Evolutionary conservation across 352 stramenopile genomes (phyloP).

Genomic region (Elongisporangium undulatum): DNA sequence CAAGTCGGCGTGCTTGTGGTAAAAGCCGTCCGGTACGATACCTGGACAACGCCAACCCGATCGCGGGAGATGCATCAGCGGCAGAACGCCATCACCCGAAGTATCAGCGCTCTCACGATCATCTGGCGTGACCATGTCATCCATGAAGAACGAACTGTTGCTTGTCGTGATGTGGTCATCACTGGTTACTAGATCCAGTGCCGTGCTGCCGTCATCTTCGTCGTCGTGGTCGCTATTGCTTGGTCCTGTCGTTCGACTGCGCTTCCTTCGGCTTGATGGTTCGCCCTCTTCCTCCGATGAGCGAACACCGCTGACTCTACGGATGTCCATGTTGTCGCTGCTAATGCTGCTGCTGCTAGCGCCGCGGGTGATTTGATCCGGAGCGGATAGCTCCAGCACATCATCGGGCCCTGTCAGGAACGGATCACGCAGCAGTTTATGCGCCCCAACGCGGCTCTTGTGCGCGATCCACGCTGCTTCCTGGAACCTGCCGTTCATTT

Average conservation of each 20-base stretch:
- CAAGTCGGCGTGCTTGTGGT: slow-evolving; percentile 38
- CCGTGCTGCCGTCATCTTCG: slow-evolving; percentile 12
- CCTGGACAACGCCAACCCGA: slow-evolving; percentile 58
- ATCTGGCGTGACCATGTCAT: slow-evolving; percentile 8
- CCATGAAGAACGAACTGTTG: slow-evolving; percentile 20
- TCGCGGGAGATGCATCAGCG: slow-evolving; percentile 34
- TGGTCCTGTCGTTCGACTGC: slow-evolving; percentile 10
- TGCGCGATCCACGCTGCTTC: slow-evolving; percentile 63
- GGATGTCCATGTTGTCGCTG: background rate
- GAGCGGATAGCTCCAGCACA: background rate
- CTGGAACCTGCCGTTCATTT: slow-evolving; percentile 67
- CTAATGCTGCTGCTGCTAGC: background rate
- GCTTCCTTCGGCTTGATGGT: slow-evolving; percentile 8
- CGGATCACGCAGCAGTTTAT: slow-evolving; percentile 10
- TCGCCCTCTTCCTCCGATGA: background rate
- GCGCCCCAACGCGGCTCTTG: slow-evolving; percentile 54
- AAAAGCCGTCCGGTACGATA: slow-evolving; percentile 52
- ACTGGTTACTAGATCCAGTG: slow-evolving; percentile 8
- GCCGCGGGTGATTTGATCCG: background rate
- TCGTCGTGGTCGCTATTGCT: slow-evolving; percentile 16
- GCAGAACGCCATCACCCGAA: background rate
- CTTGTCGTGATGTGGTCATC: background rate
- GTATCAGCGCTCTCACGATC: background rate
- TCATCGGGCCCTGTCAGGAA: background rate
- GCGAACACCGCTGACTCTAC: background rate